A percentile compares a stretch with the other conserved stretches of the same genome.
These are phyloP conservation scores for Ophiocordyceps robertsii DNA, from an alignment of 2,329 filamentous ascomycete species.

Conservation along the genomic window DNA sequence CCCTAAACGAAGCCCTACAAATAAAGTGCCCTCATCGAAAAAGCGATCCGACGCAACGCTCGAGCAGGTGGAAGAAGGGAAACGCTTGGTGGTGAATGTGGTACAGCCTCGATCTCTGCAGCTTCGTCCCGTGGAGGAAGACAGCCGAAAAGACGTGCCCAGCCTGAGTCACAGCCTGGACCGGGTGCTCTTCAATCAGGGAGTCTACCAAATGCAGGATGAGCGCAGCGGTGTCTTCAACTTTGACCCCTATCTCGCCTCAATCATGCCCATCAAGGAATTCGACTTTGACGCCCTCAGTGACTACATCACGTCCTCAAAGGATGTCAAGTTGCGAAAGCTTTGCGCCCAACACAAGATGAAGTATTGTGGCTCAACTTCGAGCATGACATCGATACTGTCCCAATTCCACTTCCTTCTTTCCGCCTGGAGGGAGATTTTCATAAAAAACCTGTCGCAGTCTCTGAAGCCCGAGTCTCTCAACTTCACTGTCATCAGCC, in stretches of 20 bases:
- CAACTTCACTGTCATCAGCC: slow-evolving; percentile 59
- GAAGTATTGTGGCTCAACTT: slow-evolving; percentile 89
- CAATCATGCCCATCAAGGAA: slow-evolving; percentile 84
- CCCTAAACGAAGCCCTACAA: no score
- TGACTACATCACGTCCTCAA: slow-evolving; percentile 82
- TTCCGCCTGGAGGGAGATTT: slow-evolving; percentile 67
- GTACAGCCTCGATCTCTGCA: slow-evolving; percentile 12
- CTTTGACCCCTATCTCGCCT: slow-evolving; percentile 87
- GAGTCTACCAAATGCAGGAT: slow-evolving; percentile 86
- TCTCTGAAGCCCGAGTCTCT: slow-evolving; percentile 47
- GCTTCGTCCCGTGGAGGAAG: slow-evolving; percentile 17
- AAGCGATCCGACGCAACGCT: slow-evolving; percentile 1
- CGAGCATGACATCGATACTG: slow-evolving; percentile 82
- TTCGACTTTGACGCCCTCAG: slow-evolving; percentile 85
- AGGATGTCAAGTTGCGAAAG: slow-evolving; percentile 57
- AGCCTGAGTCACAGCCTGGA: slow-evolving; percentile 63
- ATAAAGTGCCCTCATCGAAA: neutral
- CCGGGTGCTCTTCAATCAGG: slow-evolving; percentile 87
- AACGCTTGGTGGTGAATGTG: slow-evolving; percentile 12
- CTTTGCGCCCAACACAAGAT: slow-evolving; percentile 54
- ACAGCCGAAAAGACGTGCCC: slow-evolving; percentile 32
- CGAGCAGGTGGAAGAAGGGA: slow-evolving; percentile 1
- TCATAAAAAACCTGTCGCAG: slow-evolving; percentile 51
- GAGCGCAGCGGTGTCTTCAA: slow-evolving; percentile 81
- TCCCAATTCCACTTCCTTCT: slow-evolving; percentile 88